Conservation (phyloP, 176 grass and related monocot genomes). For the Pontederia paniculata region DNA sequence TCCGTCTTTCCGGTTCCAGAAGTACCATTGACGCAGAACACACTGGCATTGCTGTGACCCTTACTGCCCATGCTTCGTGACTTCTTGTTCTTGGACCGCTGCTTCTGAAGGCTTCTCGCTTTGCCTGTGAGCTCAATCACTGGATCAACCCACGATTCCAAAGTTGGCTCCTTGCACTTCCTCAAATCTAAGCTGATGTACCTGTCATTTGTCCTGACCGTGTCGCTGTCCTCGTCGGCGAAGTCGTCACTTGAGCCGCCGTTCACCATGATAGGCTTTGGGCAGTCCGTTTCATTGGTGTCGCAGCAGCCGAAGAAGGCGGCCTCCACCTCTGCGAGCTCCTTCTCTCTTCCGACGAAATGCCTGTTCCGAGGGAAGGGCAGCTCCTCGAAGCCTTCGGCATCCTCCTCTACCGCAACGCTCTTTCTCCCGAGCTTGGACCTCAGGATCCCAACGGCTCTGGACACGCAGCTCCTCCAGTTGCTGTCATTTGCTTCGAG, state of each 20-base stretch:
- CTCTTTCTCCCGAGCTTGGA: slow-evolving; percentile 88
- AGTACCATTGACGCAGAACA: slow-evolving; percentile 64
- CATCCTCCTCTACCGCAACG: slow-evolving; percentile 48
- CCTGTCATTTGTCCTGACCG: slow-evolving; percentile 43
- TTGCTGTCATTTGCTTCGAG: slow-evolving; percentile 79
- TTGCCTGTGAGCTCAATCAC: slow-evolving; percentile 65
- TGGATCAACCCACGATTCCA: slow-evolving; percentile 95
- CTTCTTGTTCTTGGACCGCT: slow-evolving; percentile 64
- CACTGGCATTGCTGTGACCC: slow-evolving; percentile 32
- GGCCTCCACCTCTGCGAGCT: slow-evolving; percentile 70
- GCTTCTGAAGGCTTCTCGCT: slow-evolving; percentile 67
- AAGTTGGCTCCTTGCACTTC: slow-evolving; percentile 87
- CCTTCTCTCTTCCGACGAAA: slow-evolving; percentile 94
- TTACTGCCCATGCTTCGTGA: slow-evolving; percentile 52
- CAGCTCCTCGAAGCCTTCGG: slow-evolving; percentile 36
- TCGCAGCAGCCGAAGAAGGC: slow-evolving; percentile 66
- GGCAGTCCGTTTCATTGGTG: slow-evolving; percentile 64
- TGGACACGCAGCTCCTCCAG: slow-evolving; percentile 68
- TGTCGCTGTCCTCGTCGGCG: slow-evolving; percentile 87
- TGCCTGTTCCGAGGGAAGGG: slow-evolving; percentile 71
- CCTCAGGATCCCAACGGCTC: slow-evolving; percentile 39
- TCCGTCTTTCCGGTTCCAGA: slow-evolving; percentile 91
- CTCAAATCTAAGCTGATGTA: slow-evolving; percentile 83
- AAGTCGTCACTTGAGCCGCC: slow-evolving; percentile 73
- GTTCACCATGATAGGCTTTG: slow-evolving; percentile 29